Conservation (phyloP, 73 alveolate species). For the Stentor coeruleus region DNA sequence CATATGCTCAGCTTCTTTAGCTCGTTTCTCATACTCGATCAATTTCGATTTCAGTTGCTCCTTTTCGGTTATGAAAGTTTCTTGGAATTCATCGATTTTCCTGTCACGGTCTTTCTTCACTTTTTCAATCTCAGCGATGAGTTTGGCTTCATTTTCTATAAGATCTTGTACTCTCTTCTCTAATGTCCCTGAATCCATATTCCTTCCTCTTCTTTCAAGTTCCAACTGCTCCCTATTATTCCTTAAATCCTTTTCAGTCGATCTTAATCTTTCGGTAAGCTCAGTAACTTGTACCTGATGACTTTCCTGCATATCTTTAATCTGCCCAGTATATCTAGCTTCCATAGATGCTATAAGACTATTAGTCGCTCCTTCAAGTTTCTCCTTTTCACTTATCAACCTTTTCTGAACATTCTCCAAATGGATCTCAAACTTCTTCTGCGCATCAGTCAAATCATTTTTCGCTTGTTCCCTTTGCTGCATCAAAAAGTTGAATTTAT, state of each 20-base stretch:
- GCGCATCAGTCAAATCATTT: slow-evolving; percentile 74
- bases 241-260: slow-evolving; percentile 79
- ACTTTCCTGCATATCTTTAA: slow-evolving; percentile 74
- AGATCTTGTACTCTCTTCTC: slow-evolving; percentile 84
- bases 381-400: slow-evolving; percentile 69
- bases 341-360: slow-evolving; percentile 62
- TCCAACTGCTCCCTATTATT: slow-evolving; percentile 74
- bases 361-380: slow-evolving; percentile 52
- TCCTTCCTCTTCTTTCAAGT: slow-evolving; percentile 68
- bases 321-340: slow-evolving; percentile 72
- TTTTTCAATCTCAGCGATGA: slow-evolving; percentile 69
- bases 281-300: slow-evolving; percentile 42
- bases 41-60: slow-evolving; percentile 67
- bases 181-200: slow-evolving; percentile 62
- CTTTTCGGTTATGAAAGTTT: slow-evolving; percentile 70
- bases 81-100: slow-evolving; percentile 67
- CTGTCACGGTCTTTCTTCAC: slow-evolving; percentile 78
- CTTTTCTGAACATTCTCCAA: slow-evolving; percentile 79
- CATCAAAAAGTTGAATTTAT: slow-evolving; percentile 13
- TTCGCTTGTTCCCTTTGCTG: slow-evolving; percentile 53
- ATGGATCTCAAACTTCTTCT: slow-evolving; percentile 79
- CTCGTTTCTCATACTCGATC: slow-evolving; percentile 74
- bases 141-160: slow-evolving; percentile 61
- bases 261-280: slow-evolving; percentile 43
- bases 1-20: slow-evolving; percentile 74